phyloP scores from a whole-genome alignment of 2,329 filamentous ascomycete species.

The Triangularia verruculosa region DNA sequence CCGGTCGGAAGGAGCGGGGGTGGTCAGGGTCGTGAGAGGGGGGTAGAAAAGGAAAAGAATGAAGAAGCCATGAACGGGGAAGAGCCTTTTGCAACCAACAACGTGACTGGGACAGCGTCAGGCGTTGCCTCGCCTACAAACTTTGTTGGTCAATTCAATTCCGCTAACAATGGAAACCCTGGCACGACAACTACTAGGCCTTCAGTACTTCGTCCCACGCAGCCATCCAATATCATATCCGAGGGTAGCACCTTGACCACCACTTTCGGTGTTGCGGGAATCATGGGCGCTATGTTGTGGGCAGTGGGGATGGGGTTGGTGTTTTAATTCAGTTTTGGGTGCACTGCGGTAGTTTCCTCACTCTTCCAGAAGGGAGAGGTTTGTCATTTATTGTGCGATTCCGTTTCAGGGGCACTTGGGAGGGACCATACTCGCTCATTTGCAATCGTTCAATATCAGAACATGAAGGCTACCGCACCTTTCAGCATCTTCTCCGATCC shows the following conservation, averaged over 20 bases:
- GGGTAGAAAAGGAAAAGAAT: not conserved
- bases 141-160: not conserved
- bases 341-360: not conserved
- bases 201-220: not conserved
- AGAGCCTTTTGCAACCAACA: not conserved
- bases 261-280: not conserved
- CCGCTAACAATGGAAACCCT: not conserved
- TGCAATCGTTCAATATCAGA: too few species aligned
- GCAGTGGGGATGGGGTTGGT: not conserved
- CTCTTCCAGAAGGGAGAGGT: not conserved
- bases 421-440: too few species aligned
- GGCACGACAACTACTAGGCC: not conserved
- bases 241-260: not conserved
- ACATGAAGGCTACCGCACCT: too few species aligned
- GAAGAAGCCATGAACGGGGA: not conserved
- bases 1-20: not conserved
- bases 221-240: not conserved
- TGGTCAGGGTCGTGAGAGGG: not conserved
- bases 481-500: too few species aligned
- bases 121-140: not conserved
- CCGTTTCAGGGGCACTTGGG: not conserved
- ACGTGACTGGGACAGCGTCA: not conserved
- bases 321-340: not conserved
- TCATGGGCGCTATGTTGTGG: not conserved
- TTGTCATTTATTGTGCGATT: not conserved